Evolutionary conservation across 805 yeast species (phyloP), one percentile per base, ranked within the genome.

Genomic region (Candida methanosorbosa): DNA sequence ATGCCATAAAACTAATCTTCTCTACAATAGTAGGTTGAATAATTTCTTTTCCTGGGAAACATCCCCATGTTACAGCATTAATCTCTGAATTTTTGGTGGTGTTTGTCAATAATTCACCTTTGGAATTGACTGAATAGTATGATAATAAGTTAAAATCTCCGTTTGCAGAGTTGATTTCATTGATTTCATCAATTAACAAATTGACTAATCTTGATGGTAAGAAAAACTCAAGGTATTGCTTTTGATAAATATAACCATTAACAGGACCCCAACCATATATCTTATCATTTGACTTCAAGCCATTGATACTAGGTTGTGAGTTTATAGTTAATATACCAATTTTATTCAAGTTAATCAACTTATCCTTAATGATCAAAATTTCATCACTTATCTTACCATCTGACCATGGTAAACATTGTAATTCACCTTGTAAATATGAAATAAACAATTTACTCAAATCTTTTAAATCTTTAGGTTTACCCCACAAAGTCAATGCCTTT

Each of bases 21-120:
- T 90, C 97, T 16, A 90, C 97, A 54, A 90, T 86, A 0, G 97
- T 90, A 34, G 97, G 97, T 63, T 90, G 97, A 43, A 85, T 69
- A 35, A 90, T 82, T 61, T 90, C 97, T 52, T 81, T 81, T 26
- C 95, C 95, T 19, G 97, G 97, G 75, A 85, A 87, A 36, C 88
- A 86, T 43, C 97, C 97, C 97, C 97, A 90, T 15, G 97, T 90
- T 37, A 90, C 97, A 8, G 97, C 96, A 52, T 85, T 88, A 43
- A 94, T 87, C 41, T 77, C 81, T 25, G 78, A 84, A 30, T 73
- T 78, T 18, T 70, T 70, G 32, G 86, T 76, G 32, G 86, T 76
- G 57, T 88, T 88, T 33, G 94, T 74, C 15, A 54, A 42, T 35
- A 87, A 63, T 28, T 74, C 75, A 3, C 75, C 71, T 23, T 61